phyloP scores from a whole-genome alignment of 2,329 filamentous ascomycete species.

The Cercospora berteroae region DNA sequence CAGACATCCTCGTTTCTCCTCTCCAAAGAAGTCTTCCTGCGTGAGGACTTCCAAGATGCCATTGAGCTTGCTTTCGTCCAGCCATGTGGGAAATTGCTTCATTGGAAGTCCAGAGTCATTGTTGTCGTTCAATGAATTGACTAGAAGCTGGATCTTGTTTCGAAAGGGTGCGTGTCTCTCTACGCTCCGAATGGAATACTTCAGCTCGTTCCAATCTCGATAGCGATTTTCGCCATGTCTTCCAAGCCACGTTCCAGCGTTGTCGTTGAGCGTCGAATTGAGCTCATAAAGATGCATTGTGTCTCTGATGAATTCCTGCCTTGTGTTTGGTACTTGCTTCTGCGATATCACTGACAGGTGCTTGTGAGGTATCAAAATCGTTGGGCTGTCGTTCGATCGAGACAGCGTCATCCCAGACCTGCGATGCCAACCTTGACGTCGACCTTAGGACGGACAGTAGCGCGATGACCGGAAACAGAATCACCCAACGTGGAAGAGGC shows the following conservation, averaged over 20 bases:
- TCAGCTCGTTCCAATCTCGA: conserved; percentile 13
- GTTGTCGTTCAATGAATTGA: background rate
- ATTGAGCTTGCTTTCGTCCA: background rate
- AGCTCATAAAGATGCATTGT: background rate
- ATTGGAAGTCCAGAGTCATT: background rate
- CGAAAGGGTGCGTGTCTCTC: conserved; percentile 7
- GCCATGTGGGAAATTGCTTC: conserved; percentile 7
- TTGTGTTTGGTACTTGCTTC: too few species aligned
- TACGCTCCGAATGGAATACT: conserved; percentile 10
- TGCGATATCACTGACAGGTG: too few species aligned
- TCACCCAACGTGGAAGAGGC: too few species aligned
- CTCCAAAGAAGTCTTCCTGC: conserved; percentile 4
- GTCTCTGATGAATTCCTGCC: background rate
- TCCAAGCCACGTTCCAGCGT: background rate
- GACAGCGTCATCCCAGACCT: too few species aligned
- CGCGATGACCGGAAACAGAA: too few species aligned
- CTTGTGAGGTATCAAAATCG: too few species aligned
- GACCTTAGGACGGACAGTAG: too few species aligned
- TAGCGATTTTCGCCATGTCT: conserved; percentile 3
- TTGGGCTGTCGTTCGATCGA: too few species aligned
- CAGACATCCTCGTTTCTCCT: background rate
- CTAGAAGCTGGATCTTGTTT: conserved; percentile 24
- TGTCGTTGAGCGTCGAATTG: background rate
- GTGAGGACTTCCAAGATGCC: conserved; percentile 1
- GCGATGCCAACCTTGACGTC: too few species aligned